Evolutionary conservation across 2,329 filamentous ascomycete species (phyloP).

Genomic region (Grosmannia clavigera): DNA sequence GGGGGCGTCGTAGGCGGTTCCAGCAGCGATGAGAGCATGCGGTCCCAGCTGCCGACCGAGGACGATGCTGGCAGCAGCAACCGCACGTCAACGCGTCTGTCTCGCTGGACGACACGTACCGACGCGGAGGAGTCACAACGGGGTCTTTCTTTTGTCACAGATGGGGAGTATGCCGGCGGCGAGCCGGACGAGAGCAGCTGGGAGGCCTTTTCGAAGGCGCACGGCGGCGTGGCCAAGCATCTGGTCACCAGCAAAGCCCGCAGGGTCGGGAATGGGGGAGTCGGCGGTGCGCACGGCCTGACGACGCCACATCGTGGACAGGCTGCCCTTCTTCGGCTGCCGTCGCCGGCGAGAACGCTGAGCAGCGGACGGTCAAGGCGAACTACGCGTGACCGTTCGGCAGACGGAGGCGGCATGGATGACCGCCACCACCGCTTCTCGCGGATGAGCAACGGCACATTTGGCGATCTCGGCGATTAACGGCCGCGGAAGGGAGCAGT

Average conservation of each 20-base stretch:
- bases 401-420: neutral
- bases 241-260: neutral
- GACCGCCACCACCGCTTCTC: conserved; percentile 4
- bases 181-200: conserved; percentile 8
- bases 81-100: conserved; percentile 8
- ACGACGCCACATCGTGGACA: neutral
- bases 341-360: neutral
- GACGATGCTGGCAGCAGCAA: neutral
- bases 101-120: conserved; percentile 7
- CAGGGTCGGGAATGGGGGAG: neutral
- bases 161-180: neutral
- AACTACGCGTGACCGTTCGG: neutral
- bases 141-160: neutral
- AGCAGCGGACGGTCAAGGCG: too few relatives aligned
- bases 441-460: conserved; percentile 10
- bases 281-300: neutral
- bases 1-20: neutral
- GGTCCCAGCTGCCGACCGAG: neutral
- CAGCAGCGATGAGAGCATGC: neutral
- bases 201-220: conserved; percentile 7
- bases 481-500: too few relatives aligned
- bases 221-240: conserved; percentile 1
- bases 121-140: conserved; percentile 1
- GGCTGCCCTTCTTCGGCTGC: neutral
- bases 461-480: conserved; percentile 5